Base-by-base conservation (phyloP, 768 basidiomycete species). In the Tylopilus subfusipes region DNA sequence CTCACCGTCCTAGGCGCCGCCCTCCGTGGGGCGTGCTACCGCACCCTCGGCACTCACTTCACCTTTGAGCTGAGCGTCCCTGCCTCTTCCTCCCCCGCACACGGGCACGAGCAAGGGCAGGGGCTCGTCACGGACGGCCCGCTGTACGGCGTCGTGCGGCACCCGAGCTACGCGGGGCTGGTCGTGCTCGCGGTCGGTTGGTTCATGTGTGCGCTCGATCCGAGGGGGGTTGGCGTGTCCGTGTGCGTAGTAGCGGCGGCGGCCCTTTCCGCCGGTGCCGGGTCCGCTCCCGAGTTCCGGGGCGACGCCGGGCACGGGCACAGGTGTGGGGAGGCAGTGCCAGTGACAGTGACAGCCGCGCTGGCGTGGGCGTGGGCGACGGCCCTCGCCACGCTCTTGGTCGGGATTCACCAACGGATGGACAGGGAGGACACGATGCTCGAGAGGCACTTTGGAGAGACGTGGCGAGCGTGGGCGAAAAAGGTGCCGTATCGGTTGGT, bases 401-500 rank as follows among this genome's bases (percentile, higher is more conserved):
- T 24, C 8, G 11, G 4, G 24, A 0, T 53, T 2, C 9, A 7
- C 22, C 16, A 27, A 51, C 65, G 73, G 36, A 65, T 72, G 48
- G 25, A 54, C 33, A 63, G 39, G 38, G 69, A 71, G 45, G 68
- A 71, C n/a, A 40, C 42, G 33, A 72, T 68, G 66, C 52, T 71
- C 12, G 61, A 66, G n/a, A 33, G 50, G 19, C 19, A 51, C 21
- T 68, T 71, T 58, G 67, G 70, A 1, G 58, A 62, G 19, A 59
- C 25, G 22, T 71, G 70, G 70, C 60, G 54, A 5, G 48, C 45
- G 21, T 71, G 67, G 63, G 50, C 40, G 7, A 59, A 19, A 34
- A 49, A 45, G 29, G 70, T 72, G 3, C 63, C 61, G 0, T 67
- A 27, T 42, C 53, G 58, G 4, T 39, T 71, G 44, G 25, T 72